A percentile compares a stretch with the other conserved stretches of the same genome.
Conservation (phyloP, 768 basidiomycete genomes). For the Chalciporus piperatus region DNA sequence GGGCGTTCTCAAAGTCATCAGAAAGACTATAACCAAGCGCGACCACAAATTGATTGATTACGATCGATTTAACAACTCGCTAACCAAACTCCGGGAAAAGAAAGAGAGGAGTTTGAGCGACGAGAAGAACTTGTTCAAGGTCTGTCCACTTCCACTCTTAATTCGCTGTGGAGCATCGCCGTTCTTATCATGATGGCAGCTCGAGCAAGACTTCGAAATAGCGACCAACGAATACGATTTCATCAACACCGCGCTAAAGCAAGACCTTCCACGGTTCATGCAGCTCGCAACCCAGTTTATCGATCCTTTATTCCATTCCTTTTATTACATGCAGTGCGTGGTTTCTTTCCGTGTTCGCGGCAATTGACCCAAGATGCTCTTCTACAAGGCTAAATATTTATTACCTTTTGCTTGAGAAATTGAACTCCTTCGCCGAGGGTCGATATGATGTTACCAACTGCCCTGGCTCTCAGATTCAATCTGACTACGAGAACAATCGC, state of each 20-base stretch:
- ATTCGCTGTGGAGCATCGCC: not conserved
- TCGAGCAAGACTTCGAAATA: slow-evolving; percentile 94
- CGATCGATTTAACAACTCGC: slow-evolving; percentile 93
- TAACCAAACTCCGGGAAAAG: slow-evolving; percentile 95
- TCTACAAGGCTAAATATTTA: slow-evolving; percentile 78
- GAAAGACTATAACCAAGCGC: slow-evolving; percentile 94
- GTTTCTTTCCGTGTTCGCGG: not conserved
- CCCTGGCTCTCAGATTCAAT: slow-evolving; percentile 65
- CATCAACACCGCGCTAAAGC: slow-evolving; percentile 86
- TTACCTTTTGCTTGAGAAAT: slow-evolving; percentile 92
- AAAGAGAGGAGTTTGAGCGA: slow-evolving; percentile 95
- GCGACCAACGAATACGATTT: slow-evolving; percentile 93
- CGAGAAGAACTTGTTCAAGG: slow-evolving; percentile 97
- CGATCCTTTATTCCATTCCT: slow-evolving; percentile 96
- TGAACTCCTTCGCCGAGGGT: slow-evolving; percentile 79
- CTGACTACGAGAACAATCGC: slow-evolving; percentile 77
- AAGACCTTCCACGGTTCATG: slow-evolving; percentile 93
- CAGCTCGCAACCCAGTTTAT: slow-evolving; percentile 84
- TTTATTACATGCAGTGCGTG: slow-evolving; percentile 98
- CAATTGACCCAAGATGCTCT: not conserved
- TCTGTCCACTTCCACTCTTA: slow-evolving; percentile 27
- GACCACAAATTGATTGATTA: slow-evolving; percentile 97
- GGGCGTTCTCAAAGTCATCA: slow-evolving; percentile 78
- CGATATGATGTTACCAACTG: slow-evolving; percentile 73
- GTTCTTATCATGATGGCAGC: slow-evolving; percentile 38